Conservation (phyloP, 2,329 filamentous ascomycete species). For the Delphinella strobiligena region DNA sequence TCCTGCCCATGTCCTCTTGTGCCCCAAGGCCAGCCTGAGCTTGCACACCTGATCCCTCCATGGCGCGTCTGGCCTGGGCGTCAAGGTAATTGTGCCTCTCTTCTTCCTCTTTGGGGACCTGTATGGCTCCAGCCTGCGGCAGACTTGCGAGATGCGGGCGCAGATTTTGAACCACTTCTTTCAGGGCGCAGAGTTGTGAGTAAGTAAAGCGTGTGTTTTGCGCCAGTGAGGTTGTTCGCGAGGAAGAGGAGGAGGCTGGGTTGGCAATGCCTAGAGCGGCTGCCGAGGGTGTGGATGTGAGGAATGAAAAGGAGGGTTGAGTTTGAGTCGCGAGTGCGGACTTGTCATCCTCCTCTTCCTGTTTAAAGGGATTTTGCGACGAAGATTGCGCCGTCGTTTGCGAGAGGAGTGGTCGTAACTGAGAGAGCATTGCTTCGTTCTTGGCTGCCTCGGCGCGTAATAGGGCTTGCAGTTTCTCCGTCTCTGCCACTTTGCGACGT, state of each 20-base stretch:
- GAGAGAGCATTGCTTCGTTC: conserved; percentile 58
- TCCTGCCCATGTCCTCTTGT: conserved; percentile 15
- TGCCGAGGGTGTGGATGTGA: conserved; percentile 38
- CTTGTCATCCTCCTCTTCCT: conserved; percentile 1
- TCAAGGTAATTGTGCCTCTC: conserved; percentile 77
- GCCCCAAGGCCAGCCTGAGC: conserved; percentile 18
- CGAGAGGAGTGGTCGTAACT: conserved; percentile 49
- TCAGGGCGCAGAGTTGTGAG: conserved; percentile 70
- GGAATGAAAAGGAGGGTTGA: conserved; percentile 39
- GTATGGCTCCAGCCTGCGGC: conserved; percentile 7
- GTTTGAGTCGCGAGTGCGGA: not conserved
- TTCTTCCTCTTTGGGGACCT: conserved; percentile 39
- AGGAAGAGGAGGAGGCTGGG: conserved; percentile 31
- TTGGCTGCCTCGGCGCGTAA: conserved; percentile 57
- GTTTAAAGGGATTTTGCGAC: conserved; percentile 5
- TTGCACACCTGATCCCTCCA: conserved; percentile 62
- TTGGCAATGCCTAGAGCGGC: conserved; percentile 33
- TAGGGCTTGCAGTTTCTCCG: conserved; percentile 59
- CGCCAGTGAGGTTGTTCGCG: conserved; percentile 34
- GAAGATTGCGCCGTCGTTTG: conserved; percentile 10
- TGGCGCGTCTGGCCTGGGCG: conserved; percentile 59
- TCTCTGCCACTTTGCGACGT: conserved; percentile 63
- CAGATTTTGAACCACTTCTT: conserved; percentile 55
- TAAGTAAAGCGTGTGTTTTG: conserved; percentile 69
- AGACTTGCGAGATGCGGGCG: conserved; percentile 48